Base-by-base conservation (phyloP, 495 filamentous ascomycete genomes). In the Astrothelium macrocarpum region DNA sequence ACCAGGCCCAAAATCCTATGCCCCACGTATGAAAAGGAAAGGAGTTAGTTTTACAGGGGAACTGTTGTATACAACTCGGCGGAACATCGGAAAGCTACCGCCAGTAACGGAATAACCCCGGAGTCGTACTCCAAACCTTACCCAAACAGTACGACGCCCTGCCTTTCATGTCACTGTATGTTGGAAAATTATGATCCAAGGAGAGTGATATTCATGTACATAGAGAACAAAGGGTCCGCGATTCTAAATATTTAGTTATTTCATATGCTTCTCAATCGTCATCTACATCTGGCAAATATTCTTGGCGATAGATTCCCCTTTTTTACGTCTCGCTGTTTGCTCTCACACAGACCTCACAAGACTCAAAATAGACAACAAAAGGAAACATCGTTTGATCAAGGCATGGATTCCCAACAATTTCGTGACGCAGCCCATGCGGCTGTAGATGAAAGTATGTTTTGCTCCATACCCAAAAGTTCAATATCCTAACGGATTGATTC, bases 321-420 rank as follows among this genome's bases (percentile, higher is more conserved):
- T 29, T 25, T 56, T 56, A 2, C 12, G 49, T 29, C 7, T 26
- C 49, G 29, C 29, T 5, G 16, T 28, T 56, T 10, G 4, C 3
- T 26, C 25, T 56, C 9, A 11, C n/a, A 56, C 9, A 5, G 5
- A 10, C 29, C 20, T 56, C 25, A 20, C 16, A 2, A 20, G 18
- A 49, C 16, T 28, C 25, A 3, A 10, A 29, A 49, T 16, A 49
- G 45, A 20, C n/a, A 20, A 5, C 45, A 18, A 49, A 16, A 56
- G 16, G 20, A n/a, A 5, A 28, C 29, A 20, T 10, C 3, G 4
- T 66, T 65, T 36, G 53, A 59, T 14, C 29, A 65, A 32, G 64
- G 65, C 26, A 97, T 97, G 93, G 85, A 97, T 70, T 87, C 88
- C 25, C 79, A 87, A 49, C 85, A 89, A 62, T 97, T 97, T 77